Evolutionary conservation across 306 rosid genomes (phyloP).

Genomic region (Dryas octopetala): DNA sequence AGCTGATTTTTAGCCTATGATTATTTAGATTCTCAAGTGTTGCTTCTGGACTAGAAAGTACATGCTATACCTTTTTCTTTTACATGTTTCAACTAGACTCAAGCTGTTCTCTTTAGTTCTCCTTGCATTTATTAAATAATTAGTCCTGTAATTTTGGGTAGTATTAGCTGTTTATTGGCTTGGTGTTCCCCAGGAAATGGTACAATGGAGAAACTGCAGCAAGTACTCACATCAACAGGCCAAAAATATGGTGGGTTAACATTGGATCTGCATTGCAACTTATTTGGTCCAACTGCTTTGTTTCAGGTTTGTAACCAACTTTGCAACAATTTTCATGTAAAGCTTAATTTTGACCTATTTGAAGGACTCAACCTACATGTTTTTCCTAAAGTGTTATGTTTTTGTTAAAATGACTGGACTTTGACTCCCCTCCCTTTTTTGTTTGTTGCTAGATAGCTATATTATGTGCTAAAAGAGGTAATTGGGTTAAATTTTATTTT

Average conservation of each 20-base stretch:
- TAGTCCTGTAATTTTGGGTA: conserved; percentile 2
- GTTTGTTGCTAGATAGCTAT: not conserved
- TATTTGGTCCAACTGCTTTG: conserved; percentile 78
- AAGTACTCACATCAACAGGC: conserved; percentile 65
- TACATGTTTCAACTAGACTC: conserved; percentile 14
- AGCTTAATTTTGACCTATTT: not conserved
- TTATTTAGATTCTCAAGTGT: not conserved
- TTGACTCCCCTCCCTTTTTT: not conserved
- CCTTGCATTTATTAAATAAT: not conserved
- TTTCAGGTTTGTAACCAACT: conserved; percentile 55
- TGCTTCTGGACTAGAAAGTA: conserved; percentile 18
- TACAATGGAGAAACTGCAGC: conserved; percentile 77
- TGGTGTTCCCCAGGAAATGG: conserved; percentile 66
- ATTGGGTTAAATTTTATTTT: not conserved
- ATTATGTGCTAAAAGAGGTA: not conserved
- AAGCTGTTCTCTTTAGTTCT: not conserved
- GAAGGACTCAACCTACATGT: not conserved
- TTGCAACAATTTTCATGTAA: conserved; percentile 19
- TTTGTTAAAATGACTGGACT: not conserved
- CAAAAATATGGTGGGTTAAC: conserved; percentile 71
- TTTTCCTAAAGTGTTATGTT: not conserved
- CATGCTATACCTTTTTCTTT: conserved; percentile 7
- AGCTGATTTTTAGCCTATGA: conserved; percentile 14
- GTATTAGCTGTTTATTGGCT: conserved; percentile 25
- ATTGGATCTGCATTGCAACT: conserved; percentile 89